Evolutionary conservation across 768 basidiomycete species (phyloP).

Genomic region (Leccinum fibrillosum): DNA sequence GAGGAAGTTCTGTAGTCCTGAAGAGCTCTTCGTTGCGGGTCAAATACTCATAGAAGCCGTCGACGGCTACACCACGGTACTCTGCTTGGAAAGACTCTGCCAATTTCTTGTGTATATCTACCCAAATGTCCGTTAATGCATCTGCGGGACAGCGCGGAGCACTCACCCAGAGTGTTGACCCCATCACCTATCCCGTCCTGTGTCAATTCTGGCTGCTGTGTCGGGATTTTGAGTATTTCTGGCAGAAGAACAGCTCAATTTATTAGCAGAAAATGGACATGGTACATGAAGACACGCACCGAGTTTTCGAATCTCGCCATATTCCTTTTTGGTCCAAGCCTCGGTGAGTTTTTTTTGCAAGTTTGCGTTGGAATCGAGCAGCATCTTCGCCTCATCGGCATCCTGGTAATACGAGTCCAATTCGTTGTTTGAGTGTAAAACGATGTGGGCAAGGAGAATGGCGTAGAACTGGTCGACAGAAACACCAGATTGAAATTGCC

Average conservation of each 20-base stretch:
- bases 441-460: not conserved
- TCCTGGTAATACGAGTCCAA: not conserved
- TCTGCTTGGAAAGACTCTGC: not conserved
- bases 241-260: not conserved
- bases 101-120: not conserved
- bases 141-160: too few species aligned
- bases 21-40: conserved; percentile 9
- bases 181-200: too few species aligned
- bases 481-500: not conserved
- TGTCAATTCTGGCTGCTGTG: not conserved
- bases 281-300: not conserved
- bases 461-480: not conserved
- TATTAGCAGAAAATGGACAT: too few species aligned
- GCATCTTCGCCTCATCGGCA: not conserved
- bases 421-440: not conserved
- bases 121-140: not conserved
- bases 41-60: conserved; percentile 20
- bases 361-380: not conserved
- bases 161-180: not conserved
- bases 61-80: conserved; percentile 4
- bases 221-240: not conserved
- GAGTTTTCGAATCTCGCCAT: not conserved
- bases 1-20: not conserved
- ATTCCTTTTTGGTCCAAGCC: not conserved
- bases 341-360: not conserved